Conservation (phyloP, 306 rosid genomes). For the Cicer chorassanicum region DNA sequence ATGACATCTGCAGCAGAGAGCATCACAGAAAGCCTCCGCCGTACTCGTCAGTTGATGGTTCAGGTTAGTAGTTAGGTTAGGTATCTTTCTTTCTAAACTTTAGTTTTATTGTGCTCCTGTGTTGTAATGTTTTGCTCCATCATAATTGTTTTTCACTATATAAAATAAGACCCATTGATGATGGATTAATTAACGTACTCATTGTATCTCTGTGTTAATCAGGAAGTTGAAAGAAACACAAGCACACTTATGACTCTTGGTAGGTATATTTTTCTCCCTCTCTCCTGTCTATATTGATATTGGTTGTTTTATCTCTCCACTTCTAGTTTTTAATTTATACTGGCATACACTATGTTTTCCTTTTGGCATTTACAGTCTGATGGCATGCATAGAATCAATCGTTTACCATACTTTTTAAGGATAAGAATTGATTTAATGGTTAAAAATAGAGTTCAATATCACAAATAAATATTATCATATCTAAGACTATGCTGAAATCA, state of each 20-base stretch:
- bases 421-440: no score
- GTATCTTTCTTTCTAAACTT: conserved; percentile 5
- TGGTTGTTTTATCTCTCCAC: conserved; percentile 13
- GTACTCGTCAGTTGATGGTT: conserved; percentile 90
- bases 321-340: background rate
- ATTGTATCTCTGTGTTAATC: conserved; percentile 39
- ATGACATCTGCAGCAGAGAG: conserved; percentile 96
- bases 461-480: no score
- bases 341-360: background rate
- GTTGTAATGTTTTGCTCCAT: conserved; percentile 9
- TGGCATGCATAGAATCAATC: no score
- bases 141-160: background rate
- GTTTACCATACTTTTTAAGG: no score
- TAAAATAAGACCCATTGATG: conserved; percentile 1
- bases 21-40: conserved; percentile 93
- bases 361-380: background rate
- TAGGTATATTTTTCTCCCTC: conserved; percentile 44
- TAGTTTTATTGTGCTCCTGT: background rate
- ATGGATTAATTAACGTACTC: conserved; percentile 24
- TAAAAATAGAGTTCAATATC: no score
- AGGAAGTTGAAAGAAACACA: conserved; percentile 93
- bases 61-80: conserved; percentile 58
- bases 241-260: conserved; percentile 76
- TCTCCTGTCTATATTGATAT: conserved; percentile 1
- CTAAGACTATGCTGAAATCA: no score